Base-by-base conservation (phyloP, 371 early-diverging fungal genomes). In the Mortierella sp. region DNA sequence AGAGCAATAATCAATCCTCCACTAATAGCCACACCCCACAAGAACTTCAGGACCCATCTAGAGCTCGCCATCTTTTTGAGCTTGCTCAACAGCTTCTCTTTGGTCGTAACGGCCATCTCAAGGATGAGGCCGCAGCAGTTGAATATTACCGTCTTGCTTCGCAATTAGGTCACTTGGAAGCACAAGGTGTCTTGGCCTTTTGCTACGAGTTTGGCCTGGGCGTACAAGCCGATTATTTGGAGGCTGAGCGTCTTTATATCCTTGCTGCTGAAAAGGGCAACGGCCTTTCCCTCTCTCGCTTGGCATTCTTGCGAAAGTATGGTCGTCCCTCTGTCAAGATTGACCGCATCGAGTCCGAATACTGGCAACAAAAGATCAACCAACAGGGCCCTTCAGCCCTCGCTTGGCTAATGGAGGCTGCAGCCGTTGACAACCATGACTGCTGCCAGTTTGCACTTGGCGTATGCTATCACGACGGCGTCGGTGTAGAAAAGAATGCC, bases 191-290 rank as follows among this genome's bases (percentile, higher is more conserved):
- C 1, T 84, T 92, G 30, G 93, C 90, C 20, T 92, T 92, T 63
- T 93, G 93, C 68, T 88, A 87, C 81, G 98, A 97, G 72, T 94
- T 94, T 83, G 94, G 93, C 22, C 84, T 93, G 22, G 94, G 94
- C 10, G 66, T 86, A 20, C 73, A 78, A 45, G 83, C 83, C 47
- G 88, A 93, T 68, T 88, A 84, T 79, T 84, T 85, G 49, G 80
- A 77, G 39, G 91, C 94, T 39, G 95, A 94, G 66, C 72, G 75
- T 24, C 74, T 87, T 64, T 94, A 95, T 71, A 72, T 90, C 43
- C 66, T 66, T 8, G 90, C 93, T 26, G 92, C 93, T 8, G 76
- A 84, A 66, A 77, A 69, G 59, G 87, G 89, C 30, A 83, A 87
- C 62, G 90, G 89, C 6, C 78, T 95, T 24, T 93, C 93, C 0